Evolutionary conservation across 2,329 filamentous ascomycete genomes (phyloP), one percentile per base, ranked within the genome.

Genomic region (Helotiales sp.): DNA sequence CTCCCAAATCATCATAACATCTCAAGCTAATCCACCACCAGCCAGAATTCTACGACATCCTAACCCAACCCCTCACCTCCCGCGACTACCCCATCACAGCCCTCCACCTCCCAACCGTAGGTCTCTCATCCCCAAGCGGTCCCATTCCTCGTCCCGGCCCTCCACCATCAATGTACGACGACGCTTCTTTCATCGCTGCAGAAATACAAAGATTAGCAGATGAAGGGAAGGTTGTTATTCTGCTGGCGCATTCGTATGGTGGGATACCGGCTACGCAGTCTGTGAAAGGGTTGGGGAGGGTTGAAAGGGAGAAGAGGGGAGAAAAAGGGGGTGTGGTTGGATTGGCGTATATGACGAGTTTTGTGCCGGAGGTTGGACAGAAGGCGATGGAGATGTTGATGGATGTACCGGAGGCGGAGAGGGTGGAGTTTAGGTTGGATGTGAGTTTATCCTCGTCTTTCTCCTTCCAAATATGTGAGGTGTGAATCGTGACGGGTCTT

Each of bases 231-330:
- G 70, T 76, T 34, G 71, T 77, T 6, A 55, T 77, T 3, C 61
- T 77, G 5, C 53, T 75, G 13, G 64, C 70, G 9, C 75, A 78
- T 52, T 75, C 72, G 22, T 77, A 75, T 68, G 69, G 72, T 5
- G 75, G 74, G 7, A 65, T 73, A 0, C 63, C 74, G 0, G 67
- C 63, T 1, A 67, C 70, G 2, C 67, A 74, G 54, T 70, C 69
- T 12, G 61, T 72, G 1, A 69, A 69, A 13, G 74, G 73, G 0
- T 62, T 74, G 3, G 63, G 69, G 7, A 75, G 74, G 55, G 59
- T 62, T 34, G 70, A 74, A 44, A 65, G 76, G 27, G 62, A 68
- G 54, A 59, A 61, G 12, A 54, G 66, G n/a, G 75, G 74, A 0
- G 70, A 75, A 61, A 71, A 68, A 49, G 76, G 75, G 1, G 76